Conservation (phyloP, 108 stramenopile species). For the Bacterosira constricta region DNA sequence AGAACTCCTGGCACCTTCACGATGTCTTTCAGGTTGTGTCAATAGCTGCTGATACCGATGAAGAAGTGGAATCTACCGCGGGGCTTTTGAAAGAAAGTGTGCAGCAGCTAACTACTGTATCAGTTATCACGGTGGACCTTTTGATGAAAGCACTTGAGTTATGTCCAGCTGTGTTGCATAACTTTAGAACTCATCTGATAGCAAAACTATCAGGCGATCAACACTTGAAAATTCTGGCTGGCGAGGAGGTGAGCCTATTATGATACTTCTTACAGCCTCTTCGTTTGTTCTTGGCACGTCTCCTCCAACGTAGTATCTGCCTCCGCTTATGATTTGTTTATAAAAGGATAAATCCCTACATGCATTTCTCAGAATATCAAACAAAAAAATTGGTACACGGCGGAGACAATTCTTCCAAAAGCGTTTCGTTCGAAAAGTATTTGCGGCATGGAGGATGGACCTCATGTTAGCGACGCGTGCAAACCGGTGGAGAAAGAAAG, state of each 20-base stretch:
- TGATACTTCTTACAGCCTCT: neutral
- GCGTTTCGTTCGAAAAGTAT: neutral
- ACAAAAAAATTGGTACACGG: neutral
- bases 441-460: slow-evolving; percentile 9
- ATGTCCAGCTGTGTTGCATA: neutral
- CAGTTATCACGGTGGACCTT: neutral
- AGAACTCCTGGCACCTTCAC: neutral
- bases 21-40: slow-evolving; percentile 26
- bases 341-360: slow-evolving; percentile 8
- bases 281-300: neutral
- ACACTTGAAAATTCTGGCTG: slow-evolving; percentile 16
- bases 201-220: slow-evolving; percentile 5
- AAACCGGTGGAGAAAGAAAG: neutral
- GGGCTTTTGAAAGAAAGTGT: slow-evolving; percentile 10
- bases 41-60: slow-evolving; percentile 16
- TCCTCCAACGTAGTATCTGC: too few relatives aligned
- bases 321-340: neutral
- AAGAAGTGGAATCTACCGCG: slow-evolving; percentile 16
- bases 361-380: slow-evolving; percentile 17
- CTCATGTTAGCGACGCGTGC: neutral
- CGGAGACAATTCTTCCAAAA: neutral
- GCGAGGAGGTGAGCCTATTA: slow-evolving; percentile 15
- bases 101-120: neutral
- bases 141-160: slow-evolving; percentile 9
- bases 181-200: slow-evolving; percentile 24